These are phyloP conservation scores for Marasmius fiardii DNA, from an alignment of 1,284 basidiomycete species.

Conservation along the genomic window DNA sequence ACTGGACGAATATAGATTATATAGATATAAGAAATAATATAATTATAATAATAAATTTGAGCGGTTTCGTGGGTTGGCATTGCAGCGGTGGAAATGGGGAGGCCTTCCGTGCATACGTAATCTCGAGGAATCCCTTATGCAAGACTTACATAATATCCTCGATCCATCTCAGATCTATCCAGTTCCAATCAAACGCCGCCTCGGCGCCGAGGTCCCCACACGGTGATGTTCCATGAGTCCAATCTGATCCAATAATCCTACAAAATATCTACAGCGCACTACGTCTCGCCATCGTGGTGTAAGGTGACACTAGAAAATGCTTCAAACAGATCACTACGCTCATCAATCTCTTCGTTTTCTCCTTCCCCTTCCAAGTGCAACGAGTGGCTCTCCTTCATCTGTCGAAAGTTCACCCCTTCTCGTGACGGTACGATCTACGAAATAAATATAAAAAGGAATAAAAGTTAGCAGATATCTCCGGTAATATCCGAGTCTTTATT, in stretches of 20 bases:
- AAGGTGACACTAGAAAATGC: constrained; percentile 87
- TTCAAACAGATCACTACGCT: constrained; percentile 62
- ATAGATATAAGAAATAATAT: constrained; percentile 1
- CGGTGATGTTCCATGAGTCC: neutral
- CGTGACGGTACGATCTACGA: constrained; percentile 78
- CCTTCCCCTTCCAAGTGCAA: constrained; percentile 79
- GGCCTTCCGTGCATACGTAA: constrained; percentile 5
- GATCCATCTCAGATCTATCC: constrained; percentile 4
- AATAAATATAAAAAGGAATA: constrained; percentile 12
- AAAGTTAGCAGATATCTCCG: neutral
- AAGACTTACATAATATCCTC: neutral
- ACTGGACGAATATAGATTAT: neutral
- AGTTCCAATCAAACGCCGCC: neutral
- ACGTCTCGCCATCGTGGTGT: constrained; percentile 73
- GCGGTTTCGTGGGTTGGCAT: neutral
- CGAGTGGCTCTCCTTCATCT: constrained; percentile 86
- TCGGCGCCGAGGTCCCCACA: constrained; percentile 4
- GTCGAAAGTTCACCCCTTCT: constrained; percentile 90
- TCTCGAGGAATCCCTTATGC: neutral
- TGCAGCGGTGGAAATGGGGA: neutral
- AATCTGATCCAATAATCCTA: constrained; percentile 11
- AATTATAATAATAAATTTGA: neutral
- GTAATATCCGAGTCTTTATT: neutral
- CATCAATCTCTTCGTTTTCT: constrained; percentile 36
- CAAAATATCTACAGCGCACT: constrained; percentile 13